A percentile compares a stretch with the other conserved stretches of the same genome.
These are phyloP conservation scores for Dendrocalamus sinicus DNA, from an alignment of 176 grass and related monocot species.

Conservation along the genomic window DNA sequence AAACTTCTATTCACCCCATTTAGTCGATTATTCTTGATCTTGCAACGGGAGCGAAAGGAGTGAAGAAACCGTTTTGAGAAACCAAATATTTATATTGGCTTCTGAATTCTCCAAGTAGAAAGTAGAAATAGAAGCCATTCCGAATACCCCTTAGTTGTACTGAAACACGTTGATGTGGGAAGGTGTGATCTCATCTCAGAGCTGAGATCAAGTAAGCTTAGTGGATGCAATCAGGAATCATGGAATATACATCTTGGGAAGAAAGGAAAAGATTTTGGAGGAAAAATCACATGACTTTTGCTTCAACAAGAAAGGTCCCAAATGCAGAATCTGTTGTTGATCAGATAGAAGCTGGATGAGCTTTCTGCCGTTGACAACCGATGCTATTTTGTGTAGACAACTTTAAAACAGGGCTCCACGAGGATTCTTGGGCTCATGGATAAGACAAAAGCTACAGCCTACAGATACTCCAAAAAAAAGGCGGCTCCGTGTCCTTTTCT, in stretches of 20 bases:
- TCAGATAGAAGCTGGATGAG: not conserved
- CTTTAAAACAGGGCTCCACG: not conserved
- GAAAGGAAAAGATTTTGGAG: not conserved
- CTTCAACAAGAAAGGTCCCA: not conserved
- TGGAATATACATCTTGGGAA: not conserved
- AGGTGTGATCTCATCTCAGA: not conserved
- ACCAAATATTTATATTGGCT: too few species aligned
- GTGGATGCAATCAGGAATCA: not conserved
- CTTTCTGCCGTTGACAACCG: not conserved
- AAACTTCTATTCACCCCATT: too few species aligned
- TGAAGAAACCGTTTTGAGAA: too few species aligned
- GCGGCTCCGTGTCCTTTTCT: not conserved
- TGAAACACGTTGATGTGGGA: not conserved
- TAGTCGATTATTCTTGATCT: too few species aligned
- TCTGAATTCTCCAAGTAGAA: too few species aligned
- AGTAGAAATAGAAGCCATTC: too few species aligned
- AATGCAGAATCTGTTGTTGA: not conserved
- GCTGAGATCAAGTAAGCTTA: not conserved
- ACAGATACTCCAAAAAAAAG: not conserved
- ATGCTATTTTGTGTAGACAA: not conserved
- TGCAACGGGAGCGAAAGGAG: too few species aligned
- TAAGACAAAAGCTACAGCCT: not conserved
- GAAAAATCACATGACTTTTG: not conserved
- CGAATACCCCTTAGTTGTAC: too few species aligned
- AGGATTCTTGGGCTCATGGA: not conserved